Percentiles rank a stretch among this genome's conserved stretches.
Evolutionary conservation across 1,139 yeast genomes (phyloP).

Genomic region (Nematodospora anomalae): DNA sequence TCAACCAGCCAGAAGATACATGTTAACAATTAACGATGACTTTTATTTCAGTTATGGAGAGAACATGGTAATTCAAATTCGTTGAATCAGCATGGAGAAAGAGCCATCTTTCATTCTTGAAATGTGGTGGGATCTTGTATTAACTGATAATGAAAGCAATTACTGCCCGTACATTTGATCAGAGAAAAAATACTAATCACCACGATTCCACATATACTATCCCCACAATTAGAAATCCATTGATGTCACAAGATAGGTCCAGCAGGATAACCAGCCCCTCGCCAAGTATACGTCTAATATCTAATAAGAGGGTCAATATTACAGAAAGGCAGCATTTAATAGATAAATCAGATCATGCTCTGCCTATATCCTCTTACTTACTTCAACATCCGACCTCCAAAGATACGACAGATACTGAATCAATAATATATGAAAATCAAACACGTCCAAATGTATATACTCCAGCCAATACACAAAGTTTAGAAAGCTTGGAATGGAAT

Average conservation of each 20-base stretch:
- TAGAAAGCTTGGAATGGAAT: conserved; percentile 28
- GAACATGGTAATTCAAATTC: no score
- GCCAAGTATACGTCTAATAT: conserved; percentile 35
- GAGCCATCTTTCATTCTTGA: no score
- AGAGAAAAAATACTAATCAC: no score
- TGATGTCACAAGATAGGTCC: conserved; percentile 6
- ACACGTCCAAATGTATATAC: conserved; percentile 20
- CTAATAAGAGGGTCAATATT: conserved; percentile 30
- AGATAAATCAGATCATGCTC: conserved; percentile 14
- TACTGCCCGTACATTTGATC: no score
- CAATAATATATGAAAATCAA: conserved; percentile 17
- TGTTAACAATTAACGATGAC: no score
- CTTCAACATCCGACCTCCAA: not conserved
- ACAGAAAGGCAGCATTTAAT: conserved; percentile 24
- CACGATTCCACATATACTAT: no score
- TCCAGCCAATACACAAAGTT: conserved; percentile 23
- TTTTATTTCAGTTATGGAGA: no score
- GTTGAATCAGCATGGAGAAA: no score
- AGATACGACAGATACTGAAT: conserved; percentile 17
- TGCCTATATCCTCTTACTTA: conserved; percentile 6
- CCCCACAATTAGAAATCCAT: no score
- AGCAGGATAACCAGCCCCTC: conserved; percentile 28
- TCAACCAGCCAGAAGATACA: no score
- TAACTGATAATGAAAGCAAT: no score
- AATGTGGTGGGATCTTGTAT: no score